Percentiles rank a stretch among this genome's conserved stretches.
phyloP scores from a whole-genome alignment of 2,329 filamentous ascomycete genomes.

The Dactylonectria estremocensis region DNA sequence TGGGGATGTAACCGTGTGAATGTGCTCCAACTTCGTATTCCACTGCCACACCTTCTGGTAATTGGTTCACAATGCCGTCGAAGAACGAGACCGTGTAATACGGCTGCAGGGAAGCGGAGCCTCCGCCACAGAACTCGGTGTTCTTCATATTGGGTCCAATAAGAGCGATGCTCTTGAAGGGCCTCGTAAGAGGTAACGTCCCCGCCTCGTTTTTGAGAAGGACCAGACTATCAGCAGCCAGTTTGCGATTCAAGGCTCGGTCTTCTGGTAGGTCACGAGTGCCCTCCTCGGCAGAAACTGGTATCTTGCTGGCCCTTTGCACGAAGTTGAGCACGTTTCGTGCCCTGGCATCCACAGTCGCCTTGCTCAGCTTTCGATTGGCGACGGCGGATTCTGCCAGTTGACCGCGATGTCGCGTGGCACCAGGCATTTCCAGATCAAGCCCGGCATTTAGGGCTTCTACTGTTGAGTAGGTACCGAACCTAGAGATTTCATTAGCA shows the following conservation, averaged over 20 bases:
- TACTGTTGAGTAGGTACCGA: conserved; percentile 47
- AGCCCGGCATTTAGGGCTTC: conserved; percentile 46
- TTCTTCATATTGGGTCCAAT: conserved; percentile 68
- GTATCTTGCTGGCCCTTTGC: background rate
- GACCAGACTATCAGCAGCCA: conserved; percentile 63
- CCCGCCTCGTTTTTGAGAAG: conserved; percentile 75
- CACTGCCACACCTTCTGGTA: background rate
- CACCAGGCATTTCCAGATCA: conserved; percentile 53
- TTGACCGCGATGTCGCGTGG: conserved; percentile 32
- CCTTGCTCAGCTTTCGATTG: background rate
- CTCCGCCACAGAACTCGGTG: conserved; percentile 50
- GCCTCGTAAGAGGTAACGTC: conserved; percentile 65
- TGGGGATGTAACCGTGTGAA: no score
- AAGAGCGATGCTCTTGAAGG: conserved; percentile 57
- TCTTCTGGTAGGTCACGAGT: conserved; percentile 7
- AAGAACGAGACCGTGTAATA: conserved; percentile 50
- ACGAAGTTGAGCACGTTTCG: conserved; percentile 23
- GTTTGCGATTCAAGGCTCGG: conserved; percentile 7
- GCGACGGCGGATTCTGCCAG: background rate
- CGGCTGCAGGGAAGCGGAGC: conserved; percentile 49
- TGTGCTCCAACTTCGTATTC: no score
- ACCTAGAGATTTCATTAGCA: conserved; percentile 2
- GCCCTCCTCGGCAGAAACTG: background rate
- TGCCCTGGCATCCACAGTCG: conserved; percentile 9
- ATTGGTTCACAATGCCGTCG: conserved; percentile 45